Base-by-base conservation (phyloP, 1,284 basidiomycete genomes). In the Inonotus obliquus region DNA sequence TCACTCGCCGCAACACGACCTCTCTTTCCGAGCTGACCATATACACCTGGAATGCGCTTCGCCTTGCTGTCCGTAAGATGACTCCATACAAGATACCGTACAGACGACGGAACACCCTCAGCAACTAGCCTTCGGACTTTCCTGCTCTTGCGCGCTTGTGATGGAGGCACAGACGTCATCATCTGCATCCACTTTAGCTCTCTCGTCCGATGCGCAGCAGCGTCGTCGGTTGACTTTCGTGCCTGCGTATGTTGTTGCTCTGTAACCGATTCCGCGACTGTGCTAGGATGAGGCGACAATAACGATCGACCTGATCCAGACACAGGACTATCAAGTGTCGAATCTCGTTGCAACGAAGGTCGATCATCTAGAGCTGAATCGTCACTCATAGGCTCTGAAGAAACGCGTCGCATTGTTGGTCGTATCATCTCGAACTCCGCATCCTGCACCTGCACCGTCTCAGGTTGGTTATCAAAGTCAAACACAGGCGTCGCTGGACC, bases 71-170 rank as follows among this genome's bases (percentile, higher is more conserved):
- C 87, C 1, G 86, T 86, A 49, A 96, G 73, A 71, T 89, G 88
- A 52, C 84, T 84, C 93, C 93, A 96, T 1, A 95, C 91, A 38
- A 87, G 82, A 62, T 92, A 94, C 23, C 94, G 80, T 17, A 96
- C 86, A 6, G 87, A 91, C 1, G 88, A 83, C 0, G 96, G 95
- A 0, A 98, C 89, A 21, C 89, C 86, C 39, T 94, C 92, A 49
- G 87, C 74, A 14, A 96, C 74, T 32, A 97, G 75, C 69, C 90
- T 91, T 65, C 85, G 82, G 14, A 95, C 82, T 72, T 96, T 96
- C 75, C 94, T 94, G 71, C 80, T 91, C 77, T 92, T 92, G 48
- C 83, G 79, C 3, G 89, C 81, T 62, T 87, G 84, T 1, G 84
- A 72, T 0, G 91, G 76, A 1, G 89, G 77, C 1, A 86, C 81